A percentile compares a stretch with the other conserved stretches of the same genome.
Conservation (phyloP, 1,139 yeast species). For the Blastobotrys illinoisensis region DNA sequence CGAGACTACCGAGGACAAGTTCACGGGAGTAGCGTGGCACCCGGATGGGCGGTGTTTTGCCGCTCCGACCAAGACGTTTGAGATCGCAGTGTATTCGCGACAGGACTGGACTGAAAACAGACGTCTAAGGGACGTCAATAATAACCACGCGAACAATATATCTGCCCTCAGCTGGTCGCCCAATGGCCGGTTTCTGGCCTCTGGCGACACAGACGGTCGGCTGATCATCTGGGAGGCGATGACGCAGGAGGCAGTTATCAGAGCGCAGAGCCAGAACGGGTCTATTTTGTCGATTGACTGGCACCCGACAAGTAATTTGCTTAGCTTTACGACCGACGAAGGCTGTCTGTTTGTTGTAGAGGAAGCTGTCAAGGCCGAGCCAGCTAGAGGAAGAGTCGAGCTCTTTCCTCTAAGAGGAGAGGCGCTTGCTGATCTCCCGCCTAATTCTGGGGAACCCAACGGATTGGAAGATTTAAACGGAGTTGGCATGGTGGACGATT, state of each 20-base stretch:
- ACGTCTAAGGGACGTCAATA: slow-evolving; percentile 4
- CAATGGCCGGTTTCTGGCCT: slow-evolving; percentile 52
- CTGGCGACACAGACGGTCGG: slow-evolving; percentile 44
- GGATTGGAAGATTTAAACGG: slow-evolving; percentile 2
- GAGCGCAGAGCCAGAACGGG: background rate
- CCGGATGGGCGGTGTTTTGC: slow-evolving; percentile 63
- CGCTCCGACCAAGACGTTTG: slow-evolving; percentile 42
- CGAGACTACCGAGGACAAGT: slow-evolving; percentile 32
- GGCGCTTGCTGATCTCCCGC: background rate
- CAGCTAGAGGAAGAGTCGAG: background rate
- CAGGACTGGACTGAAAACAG: slow-evolving; percentile 18
- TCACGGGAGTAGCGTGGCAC: slow-evolving; percentile 50
- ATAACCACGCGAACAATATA: slow-evolving; percentile 28
- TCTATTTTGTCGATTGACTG: slow-evolving; percentile 26
- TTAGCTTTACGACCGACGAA: slow-evolving; percentile 30
- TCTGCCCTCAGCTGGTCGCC: slow-evolving; percentile 57
- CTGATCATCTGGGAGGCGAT: slow-evolving; percentile 52
- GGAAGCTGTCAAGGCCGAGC: background rate
- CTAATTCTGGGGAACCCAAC: background rate
- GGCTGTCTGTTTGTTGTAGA: slow-evolving; percentile 32
- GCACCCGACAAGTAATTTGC: slow-evolving; percentile 34
- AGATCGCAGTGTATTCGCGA: slow-evolving; percentile 32
- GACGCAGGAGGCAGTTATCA: slow-evolving; percentile 7
- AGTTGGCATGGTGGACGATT: slow-evolving; percentile 16
- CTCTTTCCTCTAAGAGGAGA: background rate